Evolutionary conservation across 2,329 filamentous ascomycete species (phyloP), one percentile per base, ranked within the genome.

Genomic region (Neoscytalidium dimidiatum): DNA sequence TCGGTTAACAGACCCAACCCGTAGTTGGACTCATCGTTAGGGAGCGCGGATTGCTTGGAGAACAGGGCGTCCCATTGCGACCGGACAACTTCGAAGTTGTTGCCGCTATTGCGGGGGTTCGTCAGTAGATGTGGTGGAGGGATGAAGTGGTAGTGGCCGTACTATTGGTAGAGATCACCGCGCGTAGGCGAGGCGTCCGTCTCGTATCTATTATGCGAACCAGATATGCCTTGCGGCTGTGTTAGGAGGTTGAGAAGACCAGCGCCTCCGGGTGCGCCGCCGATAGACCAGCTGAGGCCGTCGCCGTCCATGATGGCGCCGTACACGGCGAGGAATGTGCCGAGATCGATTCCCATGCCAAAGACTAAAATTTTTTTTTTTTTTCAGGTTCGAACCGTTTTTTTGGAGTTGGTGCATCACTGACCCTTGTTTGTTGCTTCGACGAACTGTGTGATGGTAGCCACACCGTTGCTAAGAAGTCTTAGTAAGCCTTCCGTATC

Each of bases 161-260:
- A 58, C 53, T 61, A 61, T 17, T 49, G 29, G 43, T 49, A 61
- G 4, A 61, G 44, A 9, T 61, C 57, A 1, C 57, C 57, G n/a
- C 57, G 57, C 3, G 57, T 61, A 14, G 57, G 57, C 9, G 41
- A 48, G 17, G 14, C 57, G 13, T 61, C 57, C 4, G 41, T 35
- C 29, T 61, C 57, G 11, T 61, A 61, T 29, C 49, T 61, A 31
- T 61, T 61, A 5, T 61, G 57, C 41, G 57, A 61, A 17, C 44
- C 44, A 8, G 43, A 35, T 3, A 61, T 23, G n/a, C 57, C 57
- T 35, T 61, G 57, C 19, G 57, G 57, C 14, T 61, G 57, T 9
- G 57, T 48, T 9, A 61, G 57, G 19, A 61, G 43, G 43, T 48
- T 43, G 43, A 61, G 57, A 3, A 61, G 28, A 11, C 33, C 43